Conservation (phyloP, 164 flowering plant species). For the Litsea cubeba region DNA sequence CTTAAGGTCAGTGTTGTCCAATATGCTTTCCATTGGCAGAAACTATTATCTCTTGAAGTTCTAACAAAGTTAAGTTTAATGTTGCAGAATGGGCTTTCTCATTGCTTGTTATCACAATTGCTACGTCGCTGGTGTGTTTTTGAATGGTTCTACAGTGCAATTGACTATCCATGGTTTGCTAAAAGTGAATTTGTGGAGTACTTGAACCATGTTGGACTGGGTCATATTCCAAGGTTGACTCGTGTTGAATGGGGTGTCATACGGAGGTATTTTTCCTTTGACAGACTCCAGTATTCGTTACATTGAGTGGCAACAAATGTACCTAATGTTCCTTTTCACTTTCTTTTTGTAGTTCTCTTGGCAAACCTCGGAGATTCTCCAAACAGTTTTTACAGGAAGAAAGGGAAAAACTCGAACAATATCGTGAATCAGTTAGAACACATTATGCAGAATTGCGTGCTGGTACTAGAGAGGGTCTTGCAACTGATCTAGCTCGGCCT, state of each 20-base stretch:
- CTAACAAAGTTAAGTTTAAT: background rate
- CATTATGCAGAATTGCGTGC: constrained; percentile 77
- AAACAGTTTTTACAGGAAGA: constrained; percentile 77
- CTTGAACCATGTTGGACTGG: constrained; percentile 84
- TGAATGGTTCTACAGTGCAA: constrained; percentile 97
- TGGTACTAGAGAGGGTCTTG: constrained; percentile 75
- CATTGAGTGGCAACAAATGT: background rate
- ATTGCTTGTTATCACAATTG: constrained; percentile 51
- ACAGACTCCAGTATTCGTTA: background rate
- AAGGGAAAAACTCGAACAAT: constrained; percentile 73
- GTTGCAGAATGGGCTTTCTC: constrained; percentile 60
- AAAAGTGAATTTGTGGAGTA: constrained; percentile 93
- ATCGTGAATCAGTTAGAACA: constrained; percentile 81
- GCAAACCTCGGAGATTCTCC: constrained; percentile 90
- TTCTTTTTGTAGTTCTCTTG: constrained; percentile 74
- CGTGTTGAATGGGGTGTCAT: constrained; percentile 98
- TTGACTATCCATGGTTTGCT: constrained; percentile 97
- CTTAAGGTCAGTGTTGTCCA: constrained; percentile 35
- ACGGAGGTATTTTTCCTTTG: constrained; percentile 53
- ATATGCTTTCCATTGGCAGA: background rate
- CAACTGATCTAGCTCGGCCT: constrained; percentile 85
- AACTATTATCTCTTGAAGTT: background rate
- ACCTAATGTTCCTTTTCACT: background rate
- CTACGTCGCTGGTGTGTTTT: constrained; percentile 79
- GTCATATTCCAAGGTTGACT: constrained; percentile 86